Conservation (phyloP, 2,329 filamentous ascomycete species). For the Cryoendolithus antarcticus region DNA sequence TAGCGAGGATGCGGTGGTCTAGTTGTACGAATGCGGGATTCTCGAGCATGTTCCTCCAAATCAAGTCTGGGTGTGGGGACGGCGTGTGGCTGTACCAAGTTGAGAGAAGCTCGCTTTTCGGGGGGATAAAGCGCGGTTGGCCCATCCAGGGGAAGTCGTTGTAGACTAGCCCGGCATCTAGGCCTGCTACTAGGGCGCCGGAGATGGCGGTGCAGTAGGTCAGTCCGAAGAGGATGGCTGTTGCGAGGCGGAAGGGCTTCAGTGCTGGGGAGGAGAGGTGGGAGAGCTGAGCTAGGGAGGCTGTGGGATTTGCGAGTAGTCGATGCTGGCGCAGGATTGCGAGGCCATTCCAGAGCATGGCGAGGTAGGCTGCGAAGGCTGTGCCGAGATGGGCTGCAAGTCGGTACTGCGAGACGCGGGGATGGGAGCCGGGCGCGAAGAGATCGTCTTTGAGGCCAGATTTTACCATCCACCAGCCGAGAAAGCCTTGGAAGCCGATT, state of each 20-base stretch:
- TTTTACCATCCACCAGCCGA: slow-evolving; percentile 99
- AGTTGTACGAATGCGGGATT: slow-evolving; percentile 93
- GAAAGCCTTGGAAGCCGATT: slow-evolving; percentile 87
- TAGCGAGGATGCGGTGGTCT: slow-evolving; percentile 85
- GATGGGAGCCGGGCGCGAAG: slow-evolving; percentile 80
- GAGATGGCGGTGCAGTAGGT: slow-evolving; percentile 89
- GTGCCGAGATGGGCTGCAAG: slow-evolving; percentile 79
- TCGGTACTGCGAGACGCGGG: slow-evolving; percentile 87
- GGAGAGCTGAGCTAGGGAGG: slow-evolving; percentile 41
- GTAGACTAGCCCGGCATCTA: slow-evolving; percentile 95
- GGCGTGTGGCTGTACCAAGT: slow-evolving; percentile 69
- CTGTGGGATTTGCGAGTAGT: slow-evolving; percentile 55
- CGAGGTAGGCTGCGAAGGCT: slow-evolving; percentile 84
- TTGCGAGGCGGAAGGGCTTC: slow-evolving; percentile 58
- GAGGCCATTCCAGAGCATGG: slow-evolving; percentile 86
- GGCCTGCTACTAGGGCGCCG: slow-evolving; percentile 81
- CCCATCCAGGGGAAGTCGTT: slow-evolving; percentile 99
- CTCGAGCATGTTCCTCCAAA: slow-evolving; percentile 96
- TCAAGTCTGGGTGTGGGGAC: slow-evolving; percentile 63
- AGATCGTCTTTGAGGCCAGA: slow-evolving; percentile 91
- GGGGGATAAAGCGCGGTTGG: slow-evolving; percentile 58
- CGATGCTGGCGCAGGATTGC: slow-evolving; percentile 67
- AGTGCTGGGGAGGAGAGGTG: slow-evolving; percentile 57
- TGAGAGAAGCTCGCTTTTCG: slow-evolving; percentile 70
- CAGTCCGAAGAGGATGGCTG: slow-evolving; percentile 57